A percentile compares a stretch with the other conserved stretches of the same genome.
phyloP scores from a whole-genome alignment of 768 basidiomycete species.

The Mrakia blollopis region DNA sequence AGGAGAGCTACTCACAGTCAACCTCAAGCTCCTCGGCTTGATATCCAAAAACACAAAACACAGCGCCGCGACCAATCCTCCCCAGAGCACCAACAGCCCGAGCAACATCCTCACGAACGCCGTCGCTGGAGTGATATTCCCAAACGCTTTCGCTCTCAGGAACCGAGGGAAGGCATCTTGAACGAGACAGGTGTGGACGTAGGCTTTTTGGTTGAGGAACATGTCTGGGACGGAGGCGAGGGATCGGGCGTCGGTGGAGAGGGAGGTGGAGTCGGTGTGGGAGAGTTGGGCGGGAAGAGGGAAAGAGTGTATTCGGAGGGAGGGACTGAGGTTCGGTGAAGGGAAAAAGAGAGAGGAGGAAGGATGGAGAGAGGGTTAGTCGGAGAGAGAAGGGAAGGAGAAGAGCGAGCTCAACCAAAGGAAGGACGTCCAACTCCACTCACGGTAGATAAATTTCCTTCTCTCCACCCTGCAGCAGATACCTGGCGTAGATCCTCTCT shows the following conservation, averaged over 20 bases:
- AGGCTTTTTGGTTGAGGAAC: constrained; percentile 96
- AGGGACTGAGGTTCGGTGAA: constrained; percentile 48
- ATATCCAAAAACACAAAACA: constrained; percentile 90
- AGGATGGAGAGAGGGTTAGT: not conserved
- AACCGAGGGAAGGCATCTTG: constrained; percentile 66
- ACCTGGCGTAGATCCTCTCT: constrained; percentile 92
- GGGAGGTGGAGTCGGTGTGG: constrained; percentile 50
- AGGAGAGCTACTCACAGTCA: constrained; percentile 71
- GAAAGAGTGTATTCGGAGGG: constrained; percentile 85
- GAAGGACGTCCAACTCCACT: too few species aligned
- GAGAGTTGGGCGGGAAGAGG: constrained; percentile 73
- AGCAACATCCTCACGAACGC: constrained; percentile 77
- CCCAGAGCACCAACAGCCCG: constrained; percentile 84
- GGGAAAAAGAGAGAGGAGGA: not conserved
- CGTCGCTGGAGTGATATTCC: constrained; percentile 88
- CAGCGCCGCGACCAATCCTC: constrained; percentile 86
- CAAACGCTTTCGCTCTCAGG: constrained; percentile 94
- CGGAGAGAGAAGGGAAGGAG: not conserved
- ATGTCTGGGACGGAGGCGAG: constrained; percentile 89
- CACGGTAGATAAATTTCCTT: constrained; percentile 95
- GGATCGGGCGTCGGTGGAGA: constrained; percentile 58
- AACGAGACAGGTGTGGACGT: constrained; percentile 93
- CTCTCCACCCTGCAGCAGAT: constrained; percentile 82
- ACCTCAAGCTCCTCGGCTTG: constrained; percentile 81
- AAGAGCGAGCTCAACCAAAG: not conserved